phyloP scores from a whole-genome alignment of 23 red algal genomes.

The Gracilaria domingensis region DNA sequence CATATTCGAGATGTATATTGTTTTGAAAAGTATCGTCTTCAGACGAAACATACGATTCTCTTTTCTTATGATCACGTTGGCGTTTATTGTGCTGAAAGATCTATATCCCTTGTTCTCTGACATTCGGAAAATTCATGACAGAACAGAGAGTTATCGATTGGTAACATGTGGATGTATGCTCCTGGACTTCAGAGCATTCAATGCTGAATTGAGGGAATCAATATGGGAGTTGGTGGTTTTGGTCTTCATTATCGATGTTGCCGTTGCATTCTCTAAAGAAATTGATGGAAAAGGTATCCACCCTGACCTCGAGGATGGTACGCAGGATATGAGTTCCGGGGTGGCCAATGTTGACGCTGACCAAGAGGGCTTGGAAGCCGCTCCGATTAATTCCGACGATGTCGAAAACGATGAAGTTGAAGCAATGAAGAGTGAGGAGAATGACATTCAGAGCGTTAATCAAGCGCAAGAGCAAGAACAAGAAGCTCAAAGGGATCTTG shows the following conservation, averaged over 20 bases:
- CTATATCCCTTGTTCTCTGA: constrained; percentile 21
- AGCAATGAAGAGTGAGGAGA: not conserved
- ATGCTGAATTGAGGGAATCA: not conserved
- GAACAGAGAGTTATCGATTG: constrained; percentile 5
- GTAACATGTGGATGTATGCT: constrained; percentile 17
- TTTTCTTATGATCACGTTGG: constrained; percentile 31
- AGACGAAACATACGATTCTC: not conserved
- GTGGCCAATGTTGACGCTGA: not conserved
- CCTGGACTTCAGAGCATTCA: not conserved
- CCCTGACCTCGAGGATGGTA: constrained; percentile 2
- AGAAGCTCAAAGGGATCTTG: not conserved
- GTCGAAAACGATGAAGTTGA: not conserved
- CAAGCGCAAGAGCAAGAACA: not conserved
- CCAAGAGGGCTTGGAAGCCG: not conserved
- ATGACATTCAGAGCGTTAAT: not conserved
- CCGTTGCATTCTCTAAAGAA: constrained; percentile 19
- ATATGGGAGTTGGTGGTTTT: constrained; percentile 26
- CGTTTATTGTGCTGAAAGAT: constrained; percentile 18
- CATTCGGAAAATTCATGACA: constrained; percentile 25
- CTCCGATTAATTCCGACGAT: not conserved
- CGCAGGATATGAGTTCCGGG: not conserved
- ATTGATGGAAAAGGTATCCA: constrained; percentile 28
- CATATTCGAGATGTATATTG: constrained; percentile 21
- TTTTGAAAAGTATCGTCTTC: constrained; percentile 16
- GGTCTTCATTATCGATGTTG: constrained; percentile 21